Evolutionary conservation across 202 grass and related monocot species (phyloP), one percentile per base, ranked within the genome.

Genomic region (Panicum hallii): DNA sequence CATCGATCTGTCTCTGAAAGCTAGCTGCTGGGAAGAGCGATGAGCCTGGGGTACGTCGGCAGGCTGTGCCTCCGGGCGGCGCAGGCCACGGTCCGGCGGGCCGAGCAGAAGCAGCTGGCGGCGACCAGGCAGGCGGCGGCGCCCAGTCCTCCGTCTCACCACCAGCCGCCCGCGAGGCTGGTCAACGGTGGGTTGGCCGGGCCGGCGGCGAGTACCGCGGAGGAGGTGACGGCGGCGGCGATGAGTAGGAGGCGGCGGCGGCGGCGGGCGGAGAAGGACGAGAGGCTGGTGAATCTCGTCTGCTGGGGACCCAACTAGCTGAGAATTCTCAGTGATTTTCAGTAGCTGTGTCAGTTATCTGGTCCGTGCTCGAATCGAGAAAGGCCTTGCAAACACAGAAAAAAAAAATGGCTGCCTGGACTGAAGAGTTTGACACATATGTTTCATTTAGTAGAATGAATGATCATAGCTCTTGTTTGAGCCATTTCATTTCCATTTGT

Each of bases 271-370:
- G 87, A 81, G 49, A 86, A 44, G 84, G 87, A 81, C 9, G 83
- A 90, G 45, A 69, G 55, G 9, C 49, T 81, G 26, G 82, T 89
- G 85, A 80, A 92, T 36, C 74, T 90, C 63, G 84, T 84, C 26
- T 86, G 79, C 43, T 94, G 85, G 85, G 93, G 90, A 34, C 87
- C 87, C 22, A 89, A 80, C 22, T 4, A 16, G 3, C 40, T 15
- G 4, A 52, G 2, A 0, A n/a, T 79, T 79, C 19, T 65, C 16
- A 9, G 75, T 48, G 41, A 11, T 36, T 11, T 22, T 4, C 55
- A 50, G 54, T 55, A 55, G 52, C 17, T 55, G 6, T 8, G 6
- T 20, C 6, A n/a, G 53, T 55, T 55, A 55, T 1, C 7, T 54
- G 16, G 5, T 54, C 16, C 19, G 47, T 48, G 2, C 14, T 46